Percentiles rank a stretch among this genome's conserved stretches.
These are phyloP conservation scores for Podospora australis DNA, from an alignment of 495 filamentous ascomycete genomes.

Conservation along the genomic window DNA sequence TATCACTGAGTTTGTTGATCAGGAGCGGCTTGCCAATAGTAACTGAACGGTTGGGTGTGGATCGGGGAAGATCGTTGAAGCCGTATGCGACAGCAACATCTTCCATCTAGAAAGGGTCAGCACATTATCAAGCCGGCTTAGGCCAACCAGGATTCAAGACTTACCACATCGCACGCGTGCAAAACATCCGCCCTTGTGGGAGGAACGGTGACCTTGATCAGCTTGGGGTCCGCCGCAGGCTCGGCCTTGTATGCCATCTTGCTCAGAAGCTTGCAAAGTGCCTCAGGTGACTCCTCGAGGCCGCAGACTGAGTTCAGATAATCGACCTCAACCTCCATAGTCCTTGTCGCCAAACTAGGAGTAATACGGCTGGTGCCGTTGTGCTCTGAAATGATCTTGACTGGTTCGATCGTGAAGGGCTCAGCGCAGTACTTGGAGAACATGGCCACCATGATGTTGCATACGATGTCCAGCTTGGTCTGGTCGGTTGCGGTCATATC, in stretches of 20 bases:
- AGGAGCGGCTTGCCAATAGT: slow-evolving; percentile 81
- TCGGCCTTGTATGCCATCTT: slow-evolving; percentile 81
- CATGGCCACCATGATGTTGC: slow-evolving; percentile 92
- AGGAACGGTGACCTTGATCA: slow-evolving; percentile 75
- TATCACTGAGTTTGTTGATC: slow-evolving; percentile 91
- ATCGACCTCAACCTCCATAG: slow-evolving; percentile 72
- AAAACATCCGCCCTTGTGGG: slow-evolving; percentile 89
- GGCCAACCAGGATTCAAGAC: background rate
- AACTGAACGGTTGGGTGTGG: slow-evolving; percentile 72
- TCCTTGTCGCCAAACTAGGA: slow-evolving; percentile 69
- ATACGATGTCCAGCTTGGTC: slow-evolving; percentile 94
- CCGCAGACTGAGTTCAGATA: slow-evolving; percentile 93
- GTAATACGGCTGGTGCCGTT: slow-evolving; percentile 74
- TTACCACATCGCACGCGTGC: slow-evolving; percentile 81
- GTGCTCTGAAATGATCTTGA: slow-evolving; percentile 85
- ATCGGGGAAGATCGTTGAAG: slow-evolving; percentile 85
- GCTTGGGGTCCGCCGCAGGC: slow-evolving; percentile 60
- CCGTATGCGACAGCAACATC: slow-evolving; percentile 93
- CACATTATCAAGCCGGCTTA: background rate
- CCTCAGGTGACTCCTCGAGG: slow-evolving; percentile 59
- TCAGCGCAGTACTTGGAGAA: slow-evolving; percentile 89
- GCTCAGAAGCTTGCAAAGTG: slow-evolving; percentile 67
- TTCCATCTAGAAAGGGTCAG: slow-evolving; percentile 58
- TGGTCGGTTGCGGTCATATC: slow-evolving; percentile 95
- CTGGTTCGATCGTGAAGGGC: slow-evolving; percentile 86